Percentiles rank a stretch among this genome's conserved stretches.
Conservation (phyloP, 768 basidiomycete species). For the Steccherinum ochraceum region DNA sequence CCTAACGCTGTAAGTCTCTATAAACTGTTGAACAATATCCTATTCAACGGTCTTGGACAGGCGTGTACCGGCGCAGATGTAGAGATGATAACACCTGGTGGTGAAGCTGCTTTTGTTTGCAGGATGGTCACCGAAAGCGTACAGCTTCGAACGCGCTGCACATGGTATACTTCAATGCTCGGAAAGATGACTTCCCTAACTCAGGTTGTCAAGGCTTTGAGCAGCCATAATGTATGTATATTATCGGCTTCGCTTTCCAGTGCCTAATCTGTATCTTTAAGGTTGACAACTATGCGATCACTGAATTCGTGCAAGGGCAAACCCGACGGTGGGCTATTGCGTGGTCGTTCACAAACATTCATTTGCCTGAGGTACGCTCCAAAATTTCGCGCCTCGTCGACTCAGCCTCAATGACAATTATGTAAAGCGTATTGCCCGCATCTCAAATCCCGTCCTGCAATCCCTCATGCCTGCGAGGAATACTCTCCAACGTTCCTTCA, state of each 20-base stretch:
- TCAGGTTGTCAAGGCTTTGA: conserved; percentile 51
- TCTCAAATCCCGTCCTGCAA: conserved; percentile 37
- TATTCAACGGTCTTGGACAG: conserved; percentile 39
- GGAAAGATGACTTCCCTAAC: conserved; percentile 78
- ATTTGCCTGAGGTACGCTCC: conserved; percentile 71
- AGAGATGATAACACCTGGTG: conserved; percentile 89
- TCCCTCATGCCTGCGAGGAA: conserved; percentile 54
- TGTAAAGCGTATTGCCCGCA: conserved; percentile 26
- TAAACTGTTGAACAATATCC: neutral
- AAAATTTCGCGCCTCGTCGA: too few relatives aligned
- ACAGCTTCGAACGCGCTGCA: conserved; percentile 41
- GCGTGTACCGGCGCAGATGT: conserved; percentile 80
- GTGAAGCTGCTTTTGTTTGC: conserved; percentile 74
- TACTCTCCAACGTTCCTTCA: conserved; percentile 39
- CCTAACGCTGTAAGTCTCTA: conserved; percentile 63
- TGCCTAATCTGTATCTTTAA: conserved; percentile 30
- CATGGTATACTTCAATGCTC: conserved; percentile 91
- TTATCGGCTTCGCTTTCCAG: neutral
- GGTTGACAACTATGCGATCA: conserved; percentile 84
- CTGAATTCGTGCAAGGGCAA: conserved; percentile 78
- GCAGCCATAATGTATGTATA: conserved; percentile 33
- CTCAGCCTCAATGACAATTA: neutral
- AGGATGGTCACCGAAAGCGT: conserved; percentile 76
- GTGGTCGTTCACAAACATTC: conserved; percentile 67
- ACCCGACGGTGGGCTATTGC: conserved; percentile 91